phyloP scores from a whole-genome alignment of 306 rosid species.

The cucumber (Cucumis sativus) region Cucumber_9930_V3 NC_026659.2:2011001-2011500 shows the following conservation, averaged over 20 bases:
- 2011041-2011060: too few species aligned
- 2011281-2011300: neutral
- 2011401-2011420: neutral
- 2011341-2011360: neutral
- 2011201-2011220: neutral
- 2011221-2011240: neutral
- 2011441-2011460: neutral
- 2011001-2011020: too few species aligned
- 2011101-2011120: too few species aligned
- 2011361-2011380: too few species aligned
- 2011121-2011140: too few species aligned
- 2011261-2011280: neutral
- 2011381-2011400: neutral
- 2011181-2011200: neutral
- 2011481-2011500: too few species aligned
- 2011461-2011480: neutral
- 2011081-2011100: too few species aligned
- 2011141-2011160: too few species aligned
- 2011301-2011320: neutral
- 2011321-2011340: neutral
- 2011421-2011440: neutral
- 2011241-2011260: neutral
- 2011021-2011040: too few species aligned
- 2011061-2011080: too few species aligned
- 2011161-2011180: too few species aligned